phyloP scores from a whole-genome alignment of 768 basidiomycete genomes.

The Fibroporia radiculosa region DNA sequence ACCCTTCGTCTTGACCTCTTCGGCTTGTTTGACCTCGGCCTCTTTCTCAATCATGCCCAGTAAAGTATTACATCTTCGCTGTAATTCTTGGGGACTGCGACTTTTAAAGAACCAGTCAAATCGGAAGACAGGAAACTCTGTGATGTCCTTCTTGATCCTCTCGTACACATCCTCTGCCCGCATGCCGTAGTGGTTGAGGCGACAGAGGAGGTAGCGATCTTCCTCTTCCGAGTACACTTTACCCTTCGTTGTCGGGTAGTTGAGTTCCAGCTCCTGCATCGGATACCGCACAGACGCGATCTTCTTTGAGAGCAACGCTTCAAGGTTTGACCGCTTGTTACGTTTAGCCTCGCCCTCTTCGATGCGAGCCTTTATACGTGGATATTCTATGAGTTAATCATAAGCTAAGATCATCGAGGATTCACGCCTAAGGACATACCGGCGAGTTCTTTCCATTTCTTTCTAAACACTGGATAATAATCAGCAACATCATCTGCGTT shows the following conservation, averaged over 20 bases:
- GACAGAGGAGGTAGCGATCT: slow-evolving; percentile 88
- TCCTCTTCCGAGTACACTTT: slow-evolving; percentile 97
- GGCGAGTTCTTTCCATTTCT: slow-evolving; percentile 80
- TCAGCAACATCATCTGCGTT: slow-evolving; percentile 64
- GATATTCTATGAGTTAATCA: slow-evolving; percentile 44
- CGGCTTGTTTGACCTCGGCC: slow-evolving; percentile 55
- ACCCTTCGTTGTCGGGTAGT: slow-evolving; percentile 93
- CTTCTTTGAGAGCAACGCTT: slow-evolving; percentile 73
- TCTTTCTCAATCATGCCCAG: slow-evolving; percentile 92
- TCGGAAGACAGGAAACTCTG: slow-evolving; percentile 92
- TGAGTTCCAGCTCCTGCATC: slow-evolving; percentile 95
- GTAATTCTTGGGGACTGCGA: slow-evolving; percentile 81
- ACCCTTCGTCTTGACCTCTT: slow-evolving; percentile 57
- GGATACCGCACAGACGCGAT: slow-evolving; percentile 80
- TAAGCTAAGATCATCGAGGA: not conserved
- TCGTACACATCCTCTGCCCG: slow-evolving; percentile 87
- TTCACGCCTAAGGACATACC: slow-evolving; percentile 35
- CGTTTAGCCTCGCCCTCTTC: slow-evolving; percentile 86
- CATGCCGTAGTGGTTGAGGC: slow-evolving; percentile 87
- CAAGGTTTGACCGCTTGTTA: slow-evolving; percentile 75
- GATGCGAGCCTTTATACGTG: slow-evolving; percentile 78
- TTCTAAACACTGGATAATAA: slow-evolving; percentile 82
- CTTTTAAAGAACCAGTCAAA: slow-evolving; percentile 99
- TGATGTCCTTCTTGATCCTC: slow-evolving; percentile 91
- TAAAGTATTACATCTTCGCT: slow-evolving; percentile 81